Evolutionary conservation across 2,329 filamentous ascomycete genomes (phyloP), one percentile per base, ranked within the genome.

Genomic region (Sporothrix euskadiensis): DNA sequence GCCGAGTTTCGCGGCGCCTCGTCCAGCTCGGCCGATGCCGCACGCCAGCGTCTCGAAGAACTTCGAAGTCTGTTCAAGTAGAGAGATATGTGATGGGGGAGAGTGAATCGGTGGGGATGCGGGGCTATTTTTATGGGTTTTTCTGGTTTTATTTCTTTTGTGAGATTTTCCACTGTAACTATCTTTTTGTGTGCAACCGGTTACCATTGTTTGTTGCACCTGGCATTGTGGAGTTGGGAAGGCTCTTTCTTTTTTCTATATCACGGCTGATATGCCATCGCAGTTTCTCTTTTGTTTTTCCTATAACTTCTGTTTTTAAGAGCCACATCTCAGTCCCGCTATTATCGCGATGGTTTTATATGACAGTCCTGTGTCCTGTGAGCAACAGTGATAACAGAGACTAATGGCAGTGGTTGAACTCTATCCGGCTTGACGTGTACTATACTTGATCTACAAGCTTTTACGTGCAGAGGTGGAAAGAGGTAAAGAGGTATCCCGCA

Each of bases 21-120:
- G 44, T 52, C 66, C 69, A 79, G 78, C 54, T 77, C 76, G n/a
- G 77, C 78, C 32, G 89, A 93, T 79, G 85, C 88, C 0, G 79
- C 80, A 0, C 77, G 77, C 39, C 78, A 81, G 75, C 78, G 80
- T 7, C 74, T 81, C 56, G 83, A 86, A 83, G 88, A 89, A 75
- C 79, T 90, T 73, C 85, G 87, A 69, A 88, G 86, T 77, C 84
- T 90, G 47, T 90, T 90, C 81, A 74, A 73, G 26, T 78, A 73
- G 14, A 52, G 44, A n/a, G 35, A 8, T 5, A 35, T 35, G 35
- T 35, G 35, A 35, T 35, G 54, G 0, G 54, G 2, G 12, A 22
- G 12, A 1, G 54, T 1, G 26, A 32, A 32, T 7, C 12, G n/a
- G 16, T 22, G 59, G 35, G 10, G 4, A 44, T n/a, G 4, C 4